A percentile compares a stretch with the other conserved stretches of the same genome.
phyloP scores from a whole-genome alignment of 805 yeast genomes.

The Candida tibetensis region DNA sequence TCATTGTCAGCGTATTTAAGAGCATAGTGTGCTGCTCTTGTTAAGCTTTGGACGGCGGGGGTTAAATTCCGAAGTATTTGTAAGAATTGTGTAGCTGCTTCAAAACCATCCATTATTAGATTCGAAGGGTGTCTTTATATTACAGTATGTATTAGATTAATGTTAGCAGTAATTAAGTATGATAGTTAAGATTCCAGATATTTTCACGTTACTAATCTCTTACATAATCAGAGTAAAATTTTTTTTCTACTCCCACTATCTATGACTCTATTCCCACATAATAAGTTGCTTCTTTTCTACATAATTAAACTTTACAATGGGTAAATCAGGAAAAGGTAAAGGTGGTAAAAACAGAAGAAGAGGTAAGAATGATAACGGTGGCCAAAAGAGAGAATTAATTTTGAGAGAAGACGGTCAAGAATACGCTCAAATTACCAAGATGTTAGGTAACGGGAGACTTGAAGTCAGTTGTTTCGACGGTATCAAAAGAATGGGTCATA shows the following conservation, averaged over 20 bases:
- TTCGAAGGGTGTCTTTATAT: too few species aligned
- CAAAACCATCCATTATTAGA: conserved; percentile 91
- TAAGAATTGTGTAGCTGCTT: conserved; percentile 72
- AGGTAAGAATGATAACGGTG: conserved; percentile 92
- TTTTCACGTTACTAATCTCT: too few species aligned
- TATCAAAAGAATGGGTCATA: conserved; percentile 89
- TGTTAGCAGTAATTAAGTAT: too few species aligned
- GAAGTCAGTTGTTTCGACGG: conserved; percentile 97
- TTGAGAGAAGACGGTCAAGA: conserved; percentile 96
- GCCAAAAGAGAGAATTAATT: conserved; percentile 91
- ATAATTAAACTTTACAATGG: conserved; percentile 43
- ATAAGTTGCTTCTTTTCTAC: not conserved
- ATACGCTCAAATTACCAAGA: conserved; percentile 95
- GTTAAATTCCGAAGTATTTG: conserved; percentile 62
- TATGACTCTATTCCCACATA: not conserved
- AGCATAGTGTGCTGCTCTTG: conserved; percentile 54
- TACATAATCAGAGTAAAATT: too few species aligned
- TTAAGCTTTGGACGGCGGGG: conserved; percentile 56
- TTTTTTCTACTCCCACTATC: not conserved
- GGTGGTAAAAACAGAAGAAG: conserved; percentile 96
- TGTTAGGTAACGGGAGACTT: conserved; percentile 97
- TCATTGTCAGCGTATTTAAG: conserved; percentile 54
- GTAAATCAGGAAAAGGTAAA: conserved; percentile 72
- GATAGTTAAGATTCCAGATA: too few species aligned
- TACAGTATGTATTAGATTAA: too few species aligned